Percentiles rank a stretch among this genome's conserved stretches.
Evolutionary conservation across 306 rosid genomes (phyloP).

Genomic region (Oemleria cerasiformis): DNA sequence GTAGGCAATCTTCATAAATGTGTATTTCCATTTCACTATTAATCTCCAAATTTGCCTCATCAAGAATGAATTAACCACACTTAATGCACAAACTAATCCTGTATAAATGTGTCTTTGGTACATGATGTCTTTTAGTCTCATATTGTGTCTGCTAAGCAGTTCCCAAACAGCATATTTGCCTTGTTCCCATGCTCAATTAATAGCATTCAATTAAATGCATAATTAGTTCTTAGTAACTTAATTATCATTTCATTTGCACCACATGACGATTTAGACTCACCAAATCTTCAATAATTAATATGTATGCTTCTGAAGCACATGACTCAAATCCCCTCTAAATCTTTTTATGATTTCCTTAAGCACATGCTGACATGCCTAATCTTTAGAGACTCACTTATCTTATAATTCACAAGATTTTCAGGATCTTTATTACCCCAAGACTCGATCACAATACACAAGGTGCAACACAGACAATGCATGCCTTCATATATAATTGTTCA

Average conservation of each 20-base stretch:
- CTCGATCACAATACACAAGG: no score
- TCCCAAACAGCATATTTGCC: slow-evolving; percentile 25
- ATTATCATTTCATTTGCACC: neutral
- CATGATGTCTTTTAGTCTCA: slow-evolving; percentile 2
- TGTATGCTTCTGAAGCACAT: neutral
- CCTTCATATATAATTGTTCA: no score
- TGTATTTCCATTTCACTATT: no score
- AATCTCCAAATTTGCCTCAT: no score
- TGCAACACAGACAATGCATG: no score
- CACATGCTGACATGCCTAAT: neutral
- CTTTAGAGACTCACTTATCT: neutral
- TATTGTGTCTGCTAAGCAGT: slow-evolving; percentile 17
- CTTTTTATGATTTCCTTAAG: neutral
- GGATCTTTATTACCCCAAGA: neutral
- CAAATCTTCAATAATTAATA: neutral
- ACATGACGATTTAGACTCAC: neutral
- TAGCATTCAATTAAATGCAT: neutral
- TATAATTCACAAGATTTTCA: neutral
- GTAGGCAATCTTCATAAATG: no score
- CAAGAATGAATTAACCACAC: no score
- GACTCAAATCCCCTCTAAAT: neutral
- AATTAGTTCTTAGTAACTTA: neutral
- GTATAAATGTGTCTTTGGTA: no score
- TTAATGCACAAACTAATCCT: no score
- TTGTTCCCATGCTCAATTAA: neutral